These are phyloP conservation scores for Salix arbutifolia DNA, from an alignment of 345 rosid genomes.

Conservation along the genomic window DNA sequence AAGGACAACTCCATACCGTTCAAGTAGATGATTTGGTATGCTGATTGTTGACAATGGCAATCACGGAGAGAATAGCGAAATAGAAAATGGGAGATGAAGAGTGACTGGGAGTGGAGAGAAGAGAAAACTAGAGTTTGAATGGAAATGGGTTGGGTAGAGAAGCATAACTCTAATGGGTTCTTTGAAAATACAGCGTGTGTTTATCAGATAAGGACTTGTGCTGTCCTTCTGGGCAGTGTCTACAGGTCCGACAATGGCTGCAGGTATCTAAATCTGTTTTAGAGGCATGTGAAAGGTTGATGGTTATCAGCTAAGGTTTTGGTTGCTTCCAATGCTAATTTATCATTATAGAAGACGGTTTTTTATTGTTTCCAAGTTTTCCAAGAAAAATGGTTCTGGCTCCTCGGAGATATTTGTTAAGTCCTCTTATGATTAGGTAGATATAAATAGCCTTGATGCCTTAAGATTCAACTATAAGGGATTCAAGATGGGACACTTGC, in stretches of 20 bases:
- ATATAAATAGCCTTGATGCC: neutral
- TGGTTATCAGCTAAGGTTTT: neutral
- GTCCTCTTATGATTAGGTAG: no score
- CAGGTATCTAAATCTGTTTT: neutral
- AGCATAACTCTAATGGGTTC: slow-evolving; percentile 35
- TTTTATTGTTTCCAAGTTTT: neutral
- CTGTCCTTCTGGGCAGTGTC: slow-evolving; percentile 20
- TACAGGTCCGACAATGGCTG: neutral
- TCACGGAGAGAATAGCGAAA: slow-evolving; percentile 18
- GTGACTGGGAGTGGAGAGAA: slow-evolving; percentile 31
- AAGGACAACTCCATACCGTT: neutral
- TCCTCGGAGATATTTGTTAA: no score
- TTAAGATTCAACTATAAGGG: neutral
- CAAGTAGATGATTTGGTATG: slow-evolving; percentile 11
- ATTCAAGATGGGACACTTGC: no score
- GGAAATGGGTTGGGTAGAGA: slow-evolving; percentile 27
- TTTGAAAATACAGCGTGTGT: slow-evolving; percentile 18
- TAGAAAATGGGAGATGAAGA: slow-evolving; percentile 29
- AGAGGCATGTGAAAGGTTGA: neutral
- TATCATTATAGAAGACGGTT: slow-evolving; percentile 10
- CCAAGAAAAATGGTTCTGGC: no score
- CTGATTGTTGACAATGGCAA: slow-evolving; percentile 8
- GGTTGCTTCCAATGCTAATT: slow-evolving; percentile 21
- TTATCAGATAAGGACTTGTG: slow-evolving; percentile 16
- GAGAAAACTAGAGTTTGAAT: slow-evolving; percentile 27